A percentile compares a stretch with the other conserved stretches of the same genome.
These are phyloP conservation scores for Capronia coronata DNA, from an alignment of 2,329 filamentous ascomycete species.

Conservation along the genomic window DNA sequence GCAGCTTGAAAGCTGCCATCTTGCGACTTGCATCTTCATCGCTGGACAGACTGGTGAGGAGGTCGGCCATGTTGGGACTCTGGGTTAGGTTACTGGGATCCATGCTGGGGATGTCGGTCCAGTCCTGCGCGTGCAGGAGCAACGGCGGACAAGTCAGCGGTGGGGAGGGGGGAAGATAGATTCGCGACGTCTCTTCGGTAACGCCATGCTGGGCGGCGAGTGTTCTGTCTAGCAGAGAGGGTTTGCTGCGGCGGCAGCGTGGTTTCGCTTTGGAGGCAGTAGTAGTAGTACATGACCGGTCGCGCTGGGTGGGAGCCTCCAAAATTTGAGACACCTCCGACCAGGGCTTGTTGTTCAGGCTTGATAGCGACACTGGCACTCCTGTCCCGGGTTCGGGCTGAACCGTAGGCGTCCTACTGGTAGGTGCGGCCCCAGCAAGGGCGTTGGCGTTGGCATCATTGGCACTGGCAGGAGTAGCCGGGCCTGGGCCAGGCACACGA, in stretches of 20 bases:
- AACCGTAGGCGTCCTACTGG: neutral
- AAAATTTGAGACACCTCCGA: slow-evolving; percentile 2
- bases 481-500: neutral
- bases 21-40: slow-evolving; percentile 86
- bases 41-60: slow-evolving; percentile 54
- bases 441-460: neutral
- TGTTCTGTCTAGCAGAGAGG: slow-evolving; percentile 1
- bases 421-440: neutral
- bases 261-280: slow-evolving; percentile 2
- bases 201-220: slow-evolving; percentile 11
- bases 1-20: slow-evolving; percentile 98
- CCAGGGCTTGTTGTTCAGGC: neutral
- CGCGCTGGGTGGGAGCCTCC: slow-evolving; percentile 1
- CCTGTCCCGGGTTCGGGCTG: neutral
- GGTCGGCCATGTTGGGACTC: slow-evolving; percentile 46
- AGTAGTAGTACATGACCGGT: slow-evolving; percentile 8
- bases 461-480: neutral
- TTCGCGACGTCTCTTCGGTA: slow-evolving; percentile 2
- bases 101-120: slow-evolving; percentile 15
- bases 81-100: slow-evolving; percentile 17
- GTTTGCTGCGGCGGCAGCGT: slow-evolving; percentile 5
- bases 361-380: neutral
- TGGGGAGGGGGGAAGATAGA: slow-evolving; percentile 7
- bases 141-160: slow-evolving; percentile 8
- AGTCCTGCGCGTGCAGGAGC: slow-evolving; percentile 11